A percentile compares a stretch with the other conserved stretches of the same genome.
Conservation (phyloP, 1,139 yeast species). For the Candida tunisiensis region DNA sequence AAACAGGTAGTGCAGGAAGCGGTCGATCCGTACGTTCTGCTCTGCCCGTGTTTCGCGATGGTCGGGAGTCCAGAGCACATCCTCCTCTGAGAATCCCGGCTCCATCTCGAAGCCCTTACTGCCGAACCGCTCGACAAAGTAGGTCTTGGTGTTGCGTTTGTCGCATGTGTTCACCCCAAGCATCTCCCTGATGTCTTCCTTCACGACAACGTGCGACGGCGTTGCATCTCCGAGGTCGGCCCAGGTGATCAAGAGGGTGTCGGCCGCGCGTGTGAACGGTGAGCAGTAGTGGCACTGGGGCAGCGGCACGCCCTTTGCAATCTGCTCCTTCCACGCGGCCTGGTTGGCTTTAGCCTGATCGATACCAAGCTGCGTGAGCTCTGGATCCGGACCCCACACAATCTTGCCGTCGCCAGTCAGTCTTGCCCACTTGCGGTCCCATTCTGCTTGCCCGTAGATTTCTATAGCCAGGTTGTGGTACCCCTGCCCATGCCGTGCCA, state of each 20-base stretch:
- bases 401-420: conserved; percentile 38
- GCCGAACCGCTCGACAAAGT: conserved; percentile 24
- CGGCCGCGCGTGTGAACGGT: conserved; percentile 46
- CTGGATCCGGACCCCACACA: conserved; percentile 55
- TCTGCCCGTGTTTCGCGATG: conserved; percentile 31
- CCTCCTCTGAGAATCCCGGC: conserved; percentile 31
- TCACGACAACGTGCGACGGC: conserved; percentile 29
- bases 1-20: conserved; percentile 35
- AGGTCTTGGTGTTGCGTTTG: conserved; percentile 29
- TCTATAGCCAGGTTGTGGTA: conserved; percentile 47
- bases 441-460: conserved; percentile 37
- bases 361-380: conserved; percentile 41
- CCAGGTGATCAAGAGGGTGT: conserved; percentile 48
- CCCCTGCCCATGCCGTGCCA: conserved; percentile 73
- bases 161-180: conserved; percentile 57
- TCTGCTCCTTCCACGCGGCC: conserved; percentile 27
- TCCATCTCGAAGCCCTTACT: conserved; percentile 22
- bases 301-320: conserved; percentile 30
- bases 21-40: conserved; percentile 32
- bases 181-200: conserved; percentile 48
- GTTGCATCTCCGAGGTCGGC: conserved; percentile 6
- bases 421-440: conserved; percentile 41
- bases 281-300: conserved; percentile 43
- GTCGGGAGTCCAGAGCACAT: conserved; percentile 23
- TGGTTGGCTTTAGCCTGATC: conserved; percentile 32